These are phyloP conservation scores for Saitozyma podzolica DNA, from an alignment of 768 basidiomycete genomes.

Conservation along the genomic window DNA sequence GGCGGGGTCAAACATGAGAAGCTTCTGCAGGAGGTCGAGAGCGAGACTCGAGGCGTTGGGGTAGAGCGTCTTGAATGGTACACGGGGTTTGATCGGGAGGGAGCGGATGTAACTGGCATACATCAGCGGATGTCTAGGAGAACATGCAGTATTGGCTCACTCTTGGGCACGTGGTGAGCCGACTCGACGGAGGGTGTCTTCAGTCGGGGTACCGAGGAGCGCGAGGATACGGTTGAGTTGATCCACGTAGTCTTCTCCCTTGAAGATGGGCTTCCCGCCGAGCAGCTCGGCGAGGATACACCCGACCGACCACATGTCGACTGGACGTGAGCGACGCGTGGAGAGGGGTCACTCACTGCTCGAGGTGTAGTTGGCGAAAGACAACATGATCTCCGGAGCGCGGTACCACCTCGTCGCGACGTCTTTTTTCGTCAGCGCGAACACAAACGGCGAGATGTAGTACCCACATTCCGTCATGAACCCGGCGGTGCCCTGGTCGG, in stretches of 20 bases:
- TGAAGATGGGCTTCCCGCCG: slow-evolving; percentile 56
- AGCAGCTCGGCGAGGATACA: slow-evolving; percentile 58
- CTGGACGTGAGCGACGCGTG: not conserved
- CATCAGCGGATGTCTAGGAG: not conserved
- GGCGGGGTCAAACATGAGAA: slow-evolving; percentile 94
- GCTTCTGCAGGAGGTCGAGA: slow-evolving; percentile 84
- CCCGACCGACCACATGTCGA: slow-evolving; percentile 57
- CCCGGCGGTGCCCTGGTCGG: slow-evolving; percentile 58
- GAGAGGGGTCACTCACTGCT: slow-evolving; percentile 44
- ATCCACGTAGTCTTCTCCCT: slow-evolving; percentile 73
- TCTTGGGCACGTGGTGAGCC: slow-evolving; percentile 77
- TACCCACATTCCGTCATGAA: slow-evolving; percentile 95
- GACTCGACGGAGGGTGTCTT: slow-evolving; percentile 92
- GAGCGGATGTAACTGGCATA: slow-evolving; percentile 77
- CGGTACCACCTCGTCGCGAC: slow-evolving; percentile 98
- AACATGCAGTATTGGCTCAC: slow-evolving; percentile 18
- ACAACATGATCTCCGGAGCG: slow-evolving; percentile 98
- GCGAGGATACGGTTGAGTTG: slow-evolving; percentile 98
- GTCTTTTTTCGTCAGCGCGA: slow-evolving; percentile 21
- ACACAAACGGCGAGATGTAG: not conserved
- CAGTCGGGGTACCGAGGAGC: slow-evolving; percentile 95
- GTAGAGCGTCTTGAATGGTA: slow-evolving; percentile 87
- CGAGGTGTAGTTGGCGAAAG: slow-evolving; percentile 57
- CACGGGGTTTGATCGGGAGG: slow-evolving; percentile 91
- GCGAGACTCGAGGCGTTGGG: slow-evolving; percentile 91